Evolutionary conservation across 371 early-diverging fungal species (phyloP).

Genomic region (Mucor velutinosus): DNA sequence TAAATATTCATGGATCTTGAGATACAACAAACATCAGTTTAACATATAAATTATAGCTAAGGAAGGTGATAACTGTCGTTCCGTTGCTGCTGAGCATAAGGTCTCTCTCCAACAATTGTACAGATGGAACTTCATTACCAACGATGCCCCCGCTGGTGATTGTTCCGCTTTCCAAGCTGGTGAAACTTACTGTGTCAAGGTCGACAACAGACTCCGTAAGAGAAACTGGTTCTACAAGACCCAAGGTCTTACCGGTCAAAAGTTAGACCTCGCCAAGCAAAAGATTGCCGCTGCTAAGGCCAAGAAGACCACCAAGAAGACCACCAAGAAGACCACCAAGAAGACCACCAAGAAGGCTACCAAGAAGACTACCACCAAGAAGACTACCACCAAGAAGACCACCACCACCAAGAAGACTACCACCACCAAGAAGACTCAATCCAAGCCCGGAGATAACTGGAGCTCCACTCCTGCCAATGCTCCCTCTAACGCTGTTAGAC

Average conservation of each 20-base stretch:
- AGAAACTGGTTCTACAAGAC: slow-evolving; percentile 34
- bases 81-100: slow-evolving; percentile 14
- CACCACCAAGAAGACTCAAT: slow-evolving; percentile 15
- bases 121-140: slow-evolving; percentile 19
- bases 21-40: not conserved
- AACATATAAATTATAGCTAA: slow-evolving; percentile 7
- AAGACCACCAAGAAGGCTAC: slow-evolving; percentile 32
- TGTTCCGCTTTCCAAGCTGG: slow-evolving; percentile 14
- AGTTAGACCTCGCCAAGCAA: slow-evolving; percentile 28
- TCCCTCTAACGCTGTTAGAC: slow-evolving; percentile 33
- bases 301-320: slow-evolving; percentile 16
- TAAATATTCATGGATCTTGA: slow-evolving; percentile 3
- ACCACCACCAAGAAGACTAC: slow-evolving; percentile 11
- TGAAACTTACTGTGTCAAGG: slow-evolving; percentile 23
- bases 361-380: slow-evolving; percentile 31
- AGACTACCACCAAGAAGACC: slow-evolving; percentile 23
- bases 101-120: slow-evolving; percentile 1
- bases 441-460: slow-evolving; percentile 28
- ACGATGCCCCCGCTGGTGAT: not conserved
- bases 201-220: slow-evolving; percentile 8
- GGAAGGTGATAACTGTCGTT: slow-evolving; percentile 17
- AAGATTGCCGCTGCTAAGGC: slow-evolving; percentile 26
- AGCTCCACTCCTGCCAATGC: slow-evolving; percentile 28
- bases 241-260: slow-evolving; percentile 18
- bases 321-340: slow-evolving; percentile 20